A percentile compares a stretch with the other conserved stretches of the same genome.
Evolutionary conservation across 1,284 basidiomycete species (phyloP).

Genomic region (Golubevia pallescens): DNA sequence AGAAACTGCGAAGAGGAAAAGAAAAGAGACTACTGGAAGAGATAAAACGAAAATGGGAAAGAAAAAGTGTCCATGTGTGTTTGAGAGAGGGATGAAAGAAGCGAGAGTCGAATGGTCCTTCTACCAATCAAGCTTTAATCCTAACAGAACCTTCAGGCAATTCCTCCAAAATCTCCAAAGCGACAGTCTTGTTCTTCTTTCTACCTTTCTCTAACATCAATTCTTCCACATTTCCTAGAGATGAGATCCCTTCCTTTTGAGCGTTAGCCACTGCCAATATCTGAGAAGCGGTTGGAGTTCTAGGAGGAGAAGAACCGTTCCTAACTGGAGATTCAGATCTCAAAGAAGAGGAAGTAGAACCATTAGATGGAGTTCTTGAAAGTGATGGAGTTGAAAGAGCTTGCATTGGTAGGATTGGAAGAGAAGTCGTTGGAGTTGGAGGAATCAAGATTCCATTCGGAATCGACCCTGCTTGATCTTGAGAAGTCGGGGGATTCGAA

Average conservation of each 20-base stretch:
- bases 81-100: no score
- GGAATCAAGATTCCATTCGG: background rate
- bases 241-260: background rate
- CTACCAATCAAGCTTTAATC: background rate
- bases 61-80: background rate
- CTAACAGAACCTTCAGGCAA: background rate
- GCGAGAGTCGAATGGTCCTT: no score
- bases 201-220: background rate
- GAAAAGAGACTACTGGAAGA: conserved; percentile 6
- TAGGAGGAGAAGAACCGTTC: no score
- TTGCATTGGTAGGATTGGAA: background rate
- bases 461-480: background rate
- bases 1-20: background rate
- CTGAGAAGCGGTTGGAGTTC: no score
- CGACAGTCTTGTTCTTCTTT: background rate
- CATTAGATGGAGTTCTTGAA: background rate
- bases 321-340: no score
- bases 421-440: no score
- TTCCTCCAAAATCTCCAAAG: background rate
- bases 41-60: background rate
- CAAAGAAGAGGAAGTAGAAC: no score
- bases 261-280: no score
- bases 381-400: background rate
- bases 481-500: background rate
- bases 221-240: no score